Evolutionary conservation across 2,329 filamentous ascomycete species (phyloP).

Genomic region (Nothopassalora personata): DNA sequence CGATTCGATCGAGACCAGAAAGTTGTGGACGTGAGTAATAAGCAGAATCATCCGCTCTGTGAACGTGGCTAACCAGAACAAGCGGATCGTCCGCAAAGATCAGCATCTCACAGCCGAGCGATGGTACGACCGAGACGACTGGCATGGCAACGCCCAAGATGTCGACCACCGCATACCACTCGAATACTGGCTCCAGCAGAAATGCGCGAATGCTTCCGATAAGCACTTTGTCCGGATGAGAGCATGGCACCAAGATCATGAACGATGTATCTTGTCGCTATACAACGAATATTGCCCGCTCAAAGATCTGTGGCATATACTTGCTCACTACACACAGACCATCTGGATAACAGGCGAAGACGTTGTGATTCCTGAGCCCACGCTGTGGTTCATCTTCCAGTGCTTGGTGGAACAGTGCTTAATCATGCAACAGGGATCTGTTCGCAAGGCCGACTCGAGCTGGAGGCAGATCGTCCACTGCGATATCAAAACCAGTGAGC

Average conservation of each 20-base stretch:
- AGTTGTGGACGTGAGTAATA: neutral
- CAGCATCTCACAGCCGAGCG: neutral
- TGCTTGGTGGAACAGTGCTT: constrained; percentile 14
- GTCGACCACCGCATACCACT: neutral
- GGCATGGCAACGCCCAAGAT: neutral
- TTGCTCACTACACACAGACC: neutral
- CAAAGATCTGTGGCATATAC: neutral
- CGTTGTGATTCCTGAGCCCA: constrained; percentile 11
- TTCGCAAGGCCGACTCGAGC: neutral
- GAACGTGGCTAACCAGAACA: neutral
- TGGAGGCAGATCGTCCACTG: constrained; percentile 14
- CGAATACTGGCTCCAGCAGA: neutral
- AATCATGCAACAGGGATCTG: constrained; percentile 11
- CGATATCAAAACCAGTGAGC: constrained; percentile 14
- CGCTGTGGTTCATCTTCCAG: constrained; percentile 15
- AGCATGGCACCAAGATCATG: neutral
- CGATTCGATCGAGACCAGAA: neutral
- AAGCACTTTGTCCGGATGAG: neutral
- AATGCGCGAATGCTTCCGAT: neutral
- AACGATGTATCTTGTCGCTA: neutral
- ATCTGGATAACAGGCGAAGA: neutral
- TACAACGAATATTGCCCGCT: neutral
- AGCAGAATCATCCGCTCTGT: neutral
- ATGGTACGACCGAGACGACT: neutral
- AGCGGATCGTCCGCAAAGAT: neutral